Evolutionary conservation across 495 filamentous ascomycete species (phyloP).

Genomic region (Aspergillus conjunctus): DNA sequence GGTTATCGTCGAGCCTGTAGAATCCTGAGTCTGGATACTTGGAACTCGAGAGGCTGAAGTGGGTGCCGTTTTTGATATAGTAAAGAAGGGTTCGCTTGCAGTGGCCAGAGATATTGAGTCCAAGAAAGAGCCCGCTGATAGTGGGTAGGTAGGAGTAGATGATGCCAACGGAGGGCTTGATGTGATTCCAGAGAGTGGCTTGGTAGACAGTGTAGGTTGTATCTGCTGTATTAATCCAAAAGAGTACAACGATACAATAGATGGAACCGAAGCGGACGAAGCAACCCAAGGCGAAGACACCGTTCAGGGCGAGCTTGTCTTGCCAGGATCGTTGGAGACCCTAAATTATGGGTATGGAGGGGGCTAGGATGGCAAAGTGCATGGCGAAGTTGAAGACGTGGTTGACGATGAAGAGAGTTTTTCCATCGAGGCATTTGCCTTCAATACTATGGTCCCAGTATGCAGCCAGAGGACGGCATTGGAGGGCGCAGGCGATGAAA

Average conservation of each 20-base stretch:
- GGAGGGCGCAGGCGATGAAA: constrained; percentile 43
- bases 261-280: constrained; percentile 53
- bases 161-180: constrained; percentile 59
- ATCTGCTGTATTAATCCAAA: constrained; percentile 50
- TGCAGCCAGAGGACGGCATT: constrained; percentile 43
- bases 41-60: constrained; percentile 31
- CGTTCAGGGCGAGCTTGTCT: constrained; percentile 51
- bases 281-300: constrained; percentile 50
- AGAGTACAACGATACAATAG: constrained; percentile 59
- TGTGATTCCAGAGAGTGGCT: constrained; percentile 58
- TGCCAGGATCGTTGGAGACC: constrained; percentile 42
- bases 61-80: constrained; percentile 36
- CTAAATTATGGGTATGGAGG: constrained; percentile 50
- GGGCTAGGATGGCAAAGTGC: constrained; percentile 46
- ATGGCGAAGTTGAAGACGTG: constrained; percentile 48
- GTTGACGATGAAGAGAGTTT: constrained; percentile 45
- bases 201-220: constrained; percentile 53
- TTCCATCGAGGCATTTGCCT: constrained; percentile 40
- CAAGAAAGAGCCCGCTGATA: constrained; percentile 54
- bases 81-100: constrained; percentile 30
- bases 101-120: constrained; percentile 32
- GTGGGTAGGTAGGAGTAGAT: constrained; percentile 61
- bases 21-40: constrained; percentile 35
- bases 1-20: constrained; percentile 35
- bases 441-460: constrained; percentile 45